A percentile compares a stretch with the other conserved stretches of the same genome.
Evolutionary conservation across 2,329 filamentous ascomycete species (phyloP).

Genomic region (Tolypocladium inflatum): DNA sequence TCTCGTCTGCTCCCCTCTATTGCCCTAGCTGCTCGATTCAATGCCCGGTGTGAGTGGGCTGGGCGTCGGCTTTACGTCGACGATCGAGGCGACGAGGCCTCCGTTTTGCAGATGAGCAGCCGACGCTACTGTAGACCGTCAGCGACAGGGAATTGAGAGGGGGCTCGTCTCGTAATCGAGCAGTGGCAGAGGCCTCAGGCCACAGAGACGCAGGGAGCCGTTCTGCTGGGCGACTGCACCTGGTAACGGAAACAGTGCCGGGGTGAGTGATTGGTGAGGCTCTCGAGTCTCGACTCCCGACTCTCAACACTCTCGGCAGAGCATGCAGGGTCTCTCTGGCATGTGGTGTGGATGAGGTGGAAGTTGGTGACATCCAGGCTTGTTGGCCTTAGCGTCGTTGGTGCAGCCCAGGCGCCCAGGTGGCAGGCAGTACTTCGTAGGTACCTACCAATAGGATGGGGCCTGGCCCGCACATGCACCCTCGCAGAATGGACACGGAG

Average conservation of each 20-base stretch:
- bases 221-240: too few relatives aligned
- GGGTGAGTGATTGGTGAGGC: neutral
- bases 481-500: neutral
- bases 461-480: conserved; percentile 4
- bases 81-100: neutral
- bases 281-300: neutral
- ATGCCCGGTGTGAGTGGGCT: neutral
- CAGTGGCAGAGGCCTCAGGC: too few relatives aligned
- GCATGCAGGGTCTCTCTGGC: neutral
- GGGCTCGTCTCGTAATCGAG: neutral
- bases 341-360: neutral
- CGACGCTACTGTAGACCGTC: neutral
- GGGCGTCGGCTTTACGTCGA: neutral
- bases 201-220: too few relatives aligned
- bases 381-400: too few relatives aligned
- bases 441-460: conserved; percentile 8
- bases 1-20: neutral
- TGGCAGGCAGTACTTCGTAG: too few relatives aligned
- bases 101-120: too few relatives aligned
- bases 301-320: neutral
- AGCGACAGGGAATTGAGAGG: neutral
- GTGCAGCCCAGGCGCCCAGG: too few relatives aligned
- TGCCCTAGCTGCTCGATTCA: neutral
- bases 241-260: too few relatives aligned
- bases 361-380: neutral